Evolutionary conservation across 2,329 filamentous ascomycete species (phyloP), one percentile per base, ranked within the genome.

Genomic region (Paracoccidioides lutzii): DNA sequence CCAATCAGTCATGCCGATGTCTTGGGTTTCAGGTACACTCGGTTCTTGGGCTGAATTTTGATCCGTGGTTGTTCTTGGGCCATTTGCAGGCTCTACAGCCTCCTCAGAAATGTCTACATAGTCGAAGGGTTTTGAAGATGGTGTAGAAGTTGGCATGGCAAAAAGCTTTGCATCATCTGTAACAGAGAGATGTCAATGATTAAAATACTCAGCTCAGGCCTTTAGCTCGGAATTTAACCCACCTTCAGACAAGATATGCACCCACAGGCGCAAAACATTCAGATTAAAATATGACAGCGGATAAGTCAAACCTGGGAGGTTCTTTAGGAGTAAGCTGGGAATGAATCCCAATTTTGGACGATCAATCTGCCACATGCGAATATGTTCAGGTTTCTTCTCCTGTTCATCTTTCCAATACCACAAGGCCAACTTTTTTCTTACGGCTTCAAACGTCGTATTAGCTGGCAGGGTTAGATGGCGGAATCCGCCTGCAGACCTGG

Each of bases 311-410:
- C 71, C 63, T 3, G 65, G 64, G 45, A 71, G 63, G 1, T 67
- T 67, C 46, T 65, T 62, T 52, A 73, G 68, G 1, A 65, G 65
- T 3, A 71, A 60, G 4, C 68, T 68, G 4, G 71, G 65, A 1
- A 65, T 64, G 41, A 64, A 67, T 14, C 64, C 62, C 43, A 66
- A 63, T 54, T 65, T 65, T 44, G 64, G 65, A 37, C 69, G 67
- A 41, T 69, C 69, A 43, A 73, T 66, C 46, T 68, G 65, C 71
- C 71, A 74, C 22, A 74, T 63, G 41, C 71, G 71, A 46, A 73
- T 63, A 48, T 67, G 63, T 53, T 73, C 68, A 1, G 68, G 62
- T 9, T 58, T 59, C 41, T 67, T 57, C 4, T 55, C 49, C 6
- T 65, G 61, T 0, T 59, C 52, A 3, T 59, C 63, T 5, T 63